These are phyloP conservation scores for Corylus avellana DNA, from an alignment of 306 rosid genomes.

Conservation along the genomic window DNA sequence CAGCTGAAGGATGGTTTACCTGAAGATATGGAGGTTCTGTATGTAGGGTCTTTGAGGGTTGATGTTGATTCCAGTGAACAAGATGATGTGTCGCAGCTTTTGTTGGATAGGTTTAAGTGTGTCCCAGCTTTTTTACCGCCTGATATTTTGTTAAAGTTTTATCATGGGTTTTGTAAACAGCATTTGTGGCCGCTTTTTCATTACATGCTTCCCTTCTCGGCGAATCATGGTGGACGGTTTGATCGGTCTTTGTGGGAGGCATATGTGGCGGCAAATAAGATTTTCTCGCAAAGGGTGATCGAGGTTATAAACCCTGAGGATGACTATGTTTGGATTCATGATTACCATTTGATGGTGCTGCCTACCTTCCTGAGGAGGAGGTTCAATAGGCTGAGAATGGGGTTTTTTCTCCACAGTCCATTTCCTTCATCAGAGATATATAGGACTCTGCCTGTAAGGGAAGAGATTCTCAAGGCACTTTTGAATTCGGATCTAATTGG, in stretches of 20 bases:
- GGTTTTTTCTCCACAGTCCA: slow-evolving; percentile 67
- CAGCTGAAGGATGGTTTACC: slow-evolving; percentile 64
- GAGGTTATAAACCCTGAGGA: slow-evolving; percentile 70
- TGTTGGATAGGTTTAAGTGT: slow-evolving; percentile 65
- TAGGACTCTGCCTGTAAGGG: slow-evolving; percentile 68
- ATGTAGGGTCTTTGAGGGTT: slow-evolving; percentile 59
- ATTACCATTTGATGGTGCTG: slow-evolving; percentile 71
- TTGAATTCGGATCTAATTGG: slow-evolving; percentile 68
- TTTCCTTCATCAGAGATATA: slow-evolving; percentile 72
- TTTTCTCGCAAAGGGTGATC: slow-evolving; percentile 65
- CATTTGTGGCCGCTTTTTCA: slow-evolving; percentile 72
- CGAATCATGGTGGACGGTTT: slow-evolving; percentile 60
- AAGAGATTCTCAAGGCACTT: slow-evolving; percentile 67
- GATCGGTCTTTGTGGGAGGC: slow-evolving; percentile 73
- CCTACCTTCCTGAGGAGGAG: slow-evolving; percentile 69
- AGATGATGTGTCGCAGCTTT: slow-evolving; percentile 58
- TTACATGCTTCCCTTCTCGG: slow-evolving; percentile 70
- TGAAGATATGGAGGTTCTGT: slow-evolving; percentile 66
- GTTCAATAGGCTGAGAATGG: slow-evolving; percentile 63
- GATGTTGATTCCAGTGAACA: slow-evolving; percentile 55
- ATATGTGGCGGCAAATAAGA: slow-evolving; percentile 67
- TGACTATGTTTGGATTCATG: slow-evolving; percentile 72
- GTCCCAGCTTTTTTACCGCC: slow-evolving; percentile 65
- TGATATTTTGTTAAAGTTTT: slow-evolving; percentile 51
- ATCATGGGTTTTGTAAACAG: slow-evolving; percentile 73